phyloP scores from a whole-genome alignment of 495 filamentous ascomycete species.

The Neurospora sublineolata region DNA sequence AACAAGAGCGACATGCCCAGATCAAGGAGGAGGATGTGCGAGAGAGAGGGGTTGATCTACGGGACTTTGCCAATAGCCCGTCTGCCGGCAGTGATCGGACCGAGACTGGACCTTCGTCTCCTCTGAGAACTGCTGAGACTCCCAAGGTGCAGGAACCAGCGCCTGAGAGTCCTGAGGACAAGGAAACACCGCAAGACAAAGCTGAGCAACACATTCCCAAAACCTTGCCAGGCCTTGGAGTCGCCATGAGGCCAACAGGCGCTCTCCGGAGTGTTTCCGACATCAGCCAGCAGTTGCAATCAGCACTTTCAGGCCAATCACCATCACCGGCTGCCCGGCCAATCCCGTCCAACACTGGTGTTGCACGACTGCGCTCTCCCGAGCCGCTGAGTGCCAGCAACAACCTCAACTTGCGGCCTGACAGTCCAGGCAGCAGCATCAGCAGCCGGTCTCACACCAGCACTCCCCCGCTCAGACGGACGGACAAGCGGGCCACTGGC shows the following conservation, averaged over 20 bases:
- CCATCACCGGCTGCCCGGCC: slow-evolving; percentile 24
- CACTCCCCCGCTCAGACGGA: slow-evolving; percentile 59
- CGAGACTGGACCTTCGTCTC: not conserved
- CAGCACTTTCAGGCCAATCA: slow-evolving; percentile 6
- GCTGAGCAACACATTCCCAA: not conserved
- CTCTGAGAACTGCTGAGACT: not conserved
- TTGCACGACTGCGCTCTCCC: slow-evolving; percentile 46
- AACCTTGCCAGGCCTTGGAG: not conserved
- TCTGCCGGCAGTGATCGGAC: not conserved
- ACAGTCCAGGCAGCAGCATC: slow-evolving; percentile 34
- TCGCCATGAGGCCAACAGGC: not conserved
- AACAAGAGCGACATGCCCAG: slow-evolving; percentile 2
- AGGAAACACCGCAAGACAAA: not conserved
- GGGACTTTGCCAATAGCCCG: slow-evolving; percentile 16
- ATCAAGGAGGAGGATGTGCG: slow-evolving; percentile 26
- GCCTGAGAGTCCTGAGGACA: not conserved
- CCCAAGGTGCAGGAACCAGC: not conserved
- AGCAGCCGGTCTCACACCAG: slow-evolving; percentile 38
- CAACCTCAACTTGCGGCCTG: slow-evolving; percentile 35
- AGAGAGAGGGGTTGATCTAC: slow-evolving; percentile 44
- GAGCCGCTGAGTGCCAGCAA: slow-evolving; percentile 26
- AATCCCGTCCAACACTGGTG: slow-evolving; percentile 35
- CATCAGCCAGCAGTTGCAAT: not conserved
- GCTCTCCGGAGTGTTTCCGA: not conserved
- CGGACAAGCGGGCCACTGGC: slow-evolving; percentile 63